Evolutionary conservation across 371 early-diverging fungal species (phyloP), one percentile per base, ranked within the genome.

Genomic region (Rozella allomycis): DNA sequence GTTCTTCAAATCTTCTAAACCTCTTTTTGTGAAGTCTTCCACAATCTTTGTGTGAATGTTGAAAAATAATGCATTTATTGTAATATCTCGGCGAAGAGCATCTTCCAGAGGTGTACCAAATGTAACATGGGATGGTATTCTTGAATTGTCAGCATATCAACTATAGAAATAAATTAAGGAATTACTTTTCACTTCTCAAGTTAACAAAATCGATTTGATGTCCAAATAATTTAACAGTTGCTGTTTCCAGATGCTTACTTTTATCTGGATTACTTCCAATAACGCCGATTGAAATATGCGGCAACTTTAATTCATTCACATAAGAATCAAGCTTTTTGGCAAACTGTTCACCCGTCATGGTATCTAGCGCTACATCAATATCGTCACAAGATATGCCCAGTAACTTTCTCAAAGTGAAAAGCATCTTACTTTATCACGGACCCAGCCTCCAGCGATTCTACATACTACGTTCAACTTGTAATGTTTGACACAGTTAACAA

Each of bases 171-270:
- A 19, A 91, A 85, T 8, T 97, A 58, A 26, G 74, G 23, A 64
- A 52, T 52, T 98, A 98, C 16, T 65, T 64, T 46, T 99, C 99
- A 9, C 70, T 80, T 12, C 98, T 58, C 42, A 99, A 51, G 51
- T 91, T 80, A 22, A 90, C 87, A 63, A 99, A 97, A 54, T 99
- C 99, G 3, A 97, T 49, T 20, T 65, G 56, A 28, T 63, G 55
- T 9, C 72, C 87, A 41, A 77, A 66, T 2, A 97, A 51, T 17
- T 63, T 67, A 21, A 80, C 70, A 4, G 85, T 87, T 2, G 91
- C 91, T 0, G 99, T 97, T 57, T 99, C 98, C 23, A 99, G 57
- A 56, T 98, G 98, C 56, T 98, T 98, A 16, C 85, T 81, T 49
- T 85, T 80, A 30, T 86, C 91, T 3, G 97, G 98, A 52, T 97